phyloP scores from a whole-genome alignment of 2,329 filamentous ascomycete species.

The Fusarium zealandicum region DNA sequence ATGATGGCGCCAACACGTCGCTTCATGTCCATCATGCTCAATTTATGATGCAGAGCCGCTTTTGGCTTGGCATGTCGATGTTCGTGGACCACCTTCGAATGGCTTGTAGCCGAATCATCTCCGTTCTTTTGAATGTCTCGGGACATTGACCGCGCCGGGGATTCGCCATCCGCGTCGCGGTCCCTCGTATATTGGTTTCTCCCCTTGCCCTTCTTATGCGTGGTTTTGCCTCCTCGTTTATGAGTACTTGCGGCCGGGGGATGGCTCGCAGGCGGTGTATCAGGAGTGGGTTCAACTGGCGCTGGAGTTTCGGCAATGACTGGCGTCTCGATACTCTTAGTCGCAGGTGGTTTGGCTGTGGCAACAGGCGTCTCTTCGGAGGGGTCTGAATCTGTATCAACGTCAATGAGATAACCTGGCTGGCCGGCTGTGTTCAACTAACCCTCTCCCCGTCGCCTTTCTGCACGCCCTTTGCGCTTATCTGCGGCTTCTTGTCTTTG shows the following conservation, averaged over 20 bases:
- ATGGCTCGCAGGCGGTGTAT: constrained; percentile 55
- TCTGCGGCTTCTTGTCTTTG: constrained; percentile 77
- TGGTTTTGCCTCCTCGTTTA: constrained; percentile 67
- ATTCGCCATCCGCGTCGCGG: constrained; percentile 66
- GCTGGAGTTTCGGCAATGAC: constrained; percentile 39
- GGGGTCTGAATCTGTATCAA: constrained; percentile 69
- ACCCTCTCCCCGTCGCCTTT: constrained; percentile 84
- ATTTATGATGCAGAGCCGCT: constrained; percentile 65
- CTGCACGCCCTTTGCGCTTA: constrained; percentile 82
- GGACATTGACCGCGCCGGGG: constrained; percentile 64
- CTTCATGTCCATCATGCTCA: constrained; percentile 89
- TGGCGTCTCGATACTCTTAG: constrained; percentile 45
- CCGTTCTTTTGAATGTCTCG: constrained; percentile 53
- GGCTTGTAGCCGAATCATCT: constrained; percentile 46
- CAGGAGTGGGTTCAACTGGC: constrained; percentile 43
- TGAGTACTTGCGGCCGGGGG: constrained; percentile 56
- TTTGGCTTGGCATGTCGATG: constrained; percentile 64
- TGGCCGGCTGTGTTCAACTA: constrained; percentile 36
- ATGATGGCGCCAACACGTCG: constrained; percentile 83
- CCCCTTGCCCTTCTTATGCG: constrained; percentile 72
- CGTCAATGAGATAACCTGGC: constrained; percentile 19
- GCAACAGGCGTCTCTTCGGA: constrained; percentile 71
- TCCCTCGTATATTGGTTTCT: constrained; percentile 87
- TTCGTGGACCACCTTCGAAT: constrained; percentile 52
- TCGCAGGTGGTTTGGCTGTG: constrained; percentile 38